A percentile compares a stretch with the other conserved stretches of the same genome.
These are phyloP conservation scores for Dictyostelium citrinum DNA, from an alignment of 78 protist genomes.

Conservation along the genomic window DNA sequence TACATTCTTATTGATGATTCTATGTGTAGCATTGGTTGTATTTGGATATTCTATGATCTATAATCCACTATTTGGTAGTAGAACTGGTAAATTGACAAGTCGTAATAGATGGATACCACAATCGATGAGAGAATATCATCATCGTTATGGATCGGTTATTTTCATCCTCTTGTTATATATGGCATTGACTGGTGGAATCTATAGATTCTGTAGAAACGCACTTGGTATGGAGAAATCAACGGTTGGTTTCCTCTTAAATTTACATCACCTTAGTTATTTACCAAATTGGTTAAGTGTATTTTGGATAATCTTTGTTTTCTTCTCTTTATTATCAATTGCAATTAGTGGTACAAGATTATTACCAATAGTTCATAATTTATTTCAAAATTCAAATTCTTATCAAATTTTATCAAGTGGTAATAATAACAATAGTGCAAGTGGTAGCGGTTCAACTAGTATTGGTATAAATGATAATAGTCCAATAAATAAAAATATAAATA, in stretches of 20 bases:
- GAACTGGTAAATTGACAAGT: not conserved
- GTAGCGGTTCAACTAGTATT: not conserved
- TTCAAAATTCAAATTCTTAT: constrained; percentile 1
- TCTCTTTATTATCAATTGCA: not conserved
- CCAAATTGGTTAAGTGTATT: constrained; percentile 7
- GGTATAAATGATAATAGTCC: not conserved
- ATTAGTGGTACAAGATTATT: constrained; percentile 27
- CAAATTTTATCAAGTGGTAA: not conserved
- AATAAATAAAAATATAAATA: not conserved
- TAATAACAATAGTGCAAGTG: not conserved
- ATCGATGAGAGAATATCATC: constrained; percentile 44
- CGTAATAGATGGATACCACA: constrained; percentile 10
- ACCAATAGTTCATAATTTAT: constrained; percentile 1
- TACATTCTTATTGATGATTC: not conserved
- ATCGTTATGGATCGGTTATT: constrained; percentile 19
- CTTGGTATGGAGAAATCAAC: constrained; percentile 2
- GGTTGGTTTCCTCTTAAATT: not conserved
- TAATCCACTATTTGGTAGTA: not conserved
- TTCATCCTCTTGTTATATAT: constrained; percentile 7
- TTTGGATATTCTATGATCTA: constrained; percentile 59
- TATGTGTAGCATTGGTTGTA: not conserved
- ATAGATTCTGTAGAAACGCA: constrained; percentile 51
- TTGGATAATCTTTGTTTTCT: constrained; percentile 26
- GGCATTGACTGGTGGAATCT: constrained; percentile 34
- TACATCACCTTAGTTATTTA: constrained; percentile 38